Conservation (phyloP, 1,139 yeast genomes). For the Geotrichum bryndzae region DNA sequence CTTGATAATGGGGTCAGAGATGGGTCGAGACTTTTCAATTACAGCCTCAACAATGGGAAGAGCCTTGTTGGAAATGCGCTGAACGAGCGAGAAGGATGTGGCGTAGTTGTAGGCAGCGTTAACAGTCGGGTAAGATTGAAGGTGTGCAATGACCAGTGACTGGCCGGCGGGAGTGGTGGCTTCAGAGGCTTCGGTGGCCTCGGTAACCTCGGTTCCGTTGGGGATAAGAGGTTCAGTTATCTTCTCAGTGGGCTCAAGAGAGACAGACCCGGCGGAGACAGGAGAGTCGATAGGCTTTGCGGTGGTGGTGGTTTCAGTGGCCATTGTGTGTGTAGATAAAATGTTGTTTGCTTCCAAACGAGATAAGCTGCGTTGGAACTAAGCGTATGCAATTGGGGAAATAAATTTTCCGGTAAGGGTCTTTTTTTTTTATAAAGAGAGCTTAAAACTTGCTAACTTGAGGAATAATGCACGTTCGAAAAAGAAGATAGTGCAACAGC, state of each 20-base stretch:
- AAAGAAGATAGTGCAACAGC: not conserved
- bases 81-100: conserved; percentile 54
- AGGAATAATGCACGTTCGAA: not conserved
- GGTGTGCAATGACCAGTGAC: conserved; percentile 35
- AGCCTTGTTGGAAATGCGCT: conserved; percentile 53
- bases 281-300: conserved; percentile 1
- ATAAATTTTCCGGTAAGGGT: not conserved
- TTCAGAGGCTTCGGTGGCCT: not conserved
- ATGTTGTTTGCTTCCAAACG: conserved; percentile 7
- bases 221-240: not conserved
- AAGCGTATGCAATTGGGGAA: conserved; percentile 6
- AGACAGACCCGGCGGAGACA: conserved; percentile 6
- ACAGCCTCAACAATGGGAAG: conserved; percentile 47
- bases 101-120: conserved; percentile 55
- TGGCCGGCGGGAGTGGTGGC: not conserved
- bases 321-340: not conserved
- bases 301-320: not conserved
- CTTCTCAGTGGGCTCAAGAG: not conserved
- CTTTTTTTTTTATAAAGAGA: not conserved
- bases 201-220: too few species aligned
- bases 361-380: conserved; percentile 13
- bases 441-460: not conserved
- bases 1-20: conserved; percentile 33
- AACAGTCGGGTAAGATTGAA: conserved; percentile 51
- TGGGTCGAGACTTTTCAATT: conserved; percentile 31